Evolutionary conservation across 2,329 filamentous ascomycete species (phyloP), one percentile per base, ranked within the genome.

Genomic region (Sarocladiaceae sp.): DNA sequence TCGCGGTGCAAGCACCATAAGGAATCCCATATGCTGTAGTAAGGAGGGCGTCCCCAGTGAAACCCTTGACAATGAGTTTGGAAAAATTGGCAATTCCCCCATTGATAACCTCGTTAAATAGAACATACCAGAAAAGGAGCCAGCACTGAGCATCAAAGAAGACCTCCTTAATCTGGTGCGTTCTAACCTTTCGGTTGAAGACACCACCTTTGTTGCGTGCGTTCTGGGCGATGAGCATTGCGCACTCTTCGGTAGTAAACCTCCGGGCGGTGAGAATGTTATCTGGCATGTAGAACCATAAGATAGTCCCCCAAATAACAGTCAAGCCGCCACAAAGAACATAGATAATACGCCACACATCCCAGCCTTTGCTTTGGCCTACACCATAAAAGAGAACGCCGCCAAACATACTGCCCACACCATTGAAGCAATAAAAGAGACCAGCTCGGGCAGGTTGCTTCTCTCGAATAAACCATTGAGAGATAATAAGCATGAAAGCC

Each of bases 191-290:
- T 28, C 64, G 60, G 55, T 67, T 72, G 33, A 69, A 64, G 20
- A 72, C 64, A 17, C 68, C 68, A 1, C 66, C 67, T 22, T 63
- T 22, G 39, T 77, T 71, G 1, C 69, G 61, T 5, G 68, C 77
- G 33, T 88, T 74, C 62, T 84, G 88, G 55, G 76, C 79, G 2
- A 84, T 83, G 0, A 77, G 84, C 36, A 80, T 54, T 6, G 50
- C 50, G 10, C 52, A 44, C 35, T 56, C 49, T 20, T 52, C 40
- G 13, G 46, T 35, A 20, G 52, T 47, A 31, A 52, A 52, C 18
- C 52, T 29, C 50, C 31, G 36, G 6, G 52, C 52, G 12, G 37
- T 52, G 18, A 54, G 37, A 40, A 54, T 54, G 33, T 54, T 54
- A 53, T 78, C 70, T 0, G 76, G 76, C 3, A 79, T 67, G 17